Conservation (phyloP, 2,329 filamentous ascomycete genomes). For the Beauveria sp. region DNA sequence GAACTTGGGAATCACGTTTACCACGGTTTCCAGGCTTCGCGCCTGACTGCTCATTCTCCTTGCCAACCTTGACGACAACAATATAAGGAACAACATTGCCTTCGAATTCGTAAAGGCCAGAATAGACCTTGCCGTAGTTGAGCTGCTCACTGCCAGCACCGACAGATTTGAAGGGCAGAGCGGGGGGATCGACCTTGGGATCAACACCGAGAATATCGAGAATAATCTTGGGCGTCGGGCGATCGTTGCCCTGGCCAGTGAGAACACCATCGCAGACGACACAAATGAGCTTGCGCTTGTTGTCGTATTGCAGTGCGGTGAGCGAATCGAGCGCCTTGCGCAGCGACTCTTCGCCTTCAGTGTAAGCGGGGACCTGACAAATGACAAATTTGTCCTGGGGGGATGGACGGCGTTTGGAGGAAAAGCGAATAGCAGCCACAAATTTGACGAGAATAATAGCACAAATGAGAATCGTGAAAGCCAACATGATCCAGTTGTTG, state of each 20-base stretch:
- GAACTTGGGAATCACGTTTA: conserved; percentile 95
- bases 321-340: conserved; percentile 90
- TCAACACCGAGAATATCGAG: conserved; percentile 96
- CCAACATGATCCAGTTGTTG: conserved; percentile 85
- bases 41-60: conserved; percentile 86
- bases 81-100: conserved; percentile 96
- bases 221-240: conserved; percentile 94
- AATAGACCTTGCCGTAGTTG: conserved; percentile 98
- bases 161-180: conserved; percentile 88
- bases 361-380: conserved; percentile 95
- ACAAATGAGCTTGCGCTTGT: conserved; percentile 94
- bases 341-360: conserved; percentile 92
- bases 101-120: conserved; percentile 93
- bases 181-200: conserved; percentile 90
- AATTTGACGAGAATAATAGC: conserved; percentile 81
- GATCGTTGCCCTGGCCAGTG: conserved; percentile 90
- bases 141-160: conserved; percentile 84
- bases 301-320: conserved; percentile 91
- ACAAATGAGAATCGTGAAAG: conserved; percentile 79
- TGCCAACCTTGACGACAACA: conserved; percentile 94
- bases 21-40: conserved; percentile 95
- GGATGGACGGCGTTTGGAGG: conserved; percentile 79
- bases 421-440: conserved; percentile 84
- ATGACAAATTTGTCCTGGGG: conserved; percentile 99
- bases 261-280: conserved; percentile 98